Evolutionary conservation across 2,329 filamentous ascomycete species (phyloP).

Genomic region (Pseudogymnoascus sp.): DNA sequence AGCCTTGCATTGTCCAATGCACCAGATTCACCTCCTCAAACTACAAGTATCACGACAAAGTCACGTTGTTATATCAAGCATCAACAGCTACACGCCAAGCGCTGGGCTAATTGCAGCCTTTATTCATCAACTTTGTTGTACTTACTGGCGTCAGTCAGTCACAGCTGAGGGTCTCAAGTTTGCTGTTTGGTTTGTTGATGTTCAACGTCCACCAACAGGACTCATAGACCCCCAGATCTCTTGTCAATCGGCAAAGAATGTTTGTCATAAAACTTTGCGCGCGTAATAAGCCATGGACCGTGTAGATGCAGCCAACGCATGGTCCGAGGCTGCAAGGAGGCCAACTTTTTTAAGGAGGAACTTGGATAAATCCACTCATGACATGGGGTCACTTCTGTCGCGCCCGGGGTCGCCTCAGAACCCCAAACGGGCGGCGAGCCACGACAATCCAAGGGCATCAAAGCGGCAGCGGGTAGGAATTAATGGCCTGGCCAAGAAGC

Average conservation of each 20-base stretch:
- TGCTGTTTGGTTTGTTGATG: not conserved
- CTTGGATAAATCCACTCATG: not conserved
- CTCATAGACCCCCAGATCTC: not conserved
- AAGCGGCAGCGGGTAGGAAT: not conserved
- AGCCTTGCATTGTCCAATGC: not conserved
- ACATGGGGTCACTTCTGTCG: not conserved
- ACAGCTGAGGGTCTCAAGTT: no score
- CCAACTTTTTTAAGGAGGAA: not conserved
- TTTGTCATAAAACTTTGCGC: not conserved
- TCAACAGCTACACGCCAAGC: not conserved
- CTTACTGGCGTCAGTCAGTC: not conserved
- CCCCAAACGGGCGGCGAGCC: not conserved
- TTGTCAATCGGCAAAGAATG: not conserved
- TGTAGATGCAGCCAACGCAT: not conserved
- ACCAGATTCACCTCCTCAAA: not conserved
- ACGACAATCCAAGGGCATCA: not conserved
- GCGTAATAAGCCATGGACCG: not conserved
- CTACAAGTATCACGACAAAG: not conserved
- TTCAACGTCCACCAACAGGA: not conserved
- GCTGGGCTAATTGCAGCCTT: not conserved
- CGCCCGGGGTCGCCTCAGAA: not conserved
- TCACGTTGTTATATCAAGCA: slow-evolving; percentile 1
- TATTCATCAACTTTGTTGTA: not conserved
- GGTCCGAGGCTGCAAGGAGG: not conserved
- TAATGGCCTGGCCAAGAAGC: not conserved